Conservation (phyloP, 2,329 filamentous ascomycete genomes). For the Penicillium brasilianum region DNA sequence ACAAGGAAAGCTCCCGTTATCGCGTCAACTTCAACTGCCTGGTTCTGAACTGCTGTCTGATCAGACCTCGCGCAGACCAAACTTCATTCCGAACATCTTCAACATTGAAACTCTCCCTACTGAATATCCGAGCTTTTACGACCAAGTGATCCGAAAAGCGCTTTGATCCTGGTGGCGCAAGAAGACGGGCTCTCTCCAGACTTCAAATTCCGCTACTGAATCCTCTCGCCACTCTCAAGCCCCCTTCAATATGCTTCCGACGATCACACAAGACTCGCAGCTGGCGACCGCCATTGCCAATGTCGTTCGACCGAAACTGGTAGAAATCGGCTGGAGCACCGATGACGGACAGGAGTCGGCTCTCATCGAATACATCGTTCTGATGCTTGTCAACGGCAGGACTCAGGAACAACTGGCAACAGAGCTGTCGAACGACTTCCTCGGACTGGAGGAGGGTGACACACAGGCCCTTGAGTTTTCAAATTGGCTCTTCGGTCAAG, state of each 20-base stretch:
- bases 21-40: conserved; percentile 20
- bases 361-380: conserved; percentile 92
- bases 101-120: background rate
- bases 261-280: conserved; percentile 81
- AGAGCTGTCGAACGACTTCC: conserved; percentile 85
- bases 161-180: conserved; percentile 26
- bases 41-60: background rate
- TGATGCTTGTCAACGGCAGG: conserved; percentile 97
- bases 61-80: background rate
- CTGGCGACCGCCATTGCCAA: conserved; percentile 81
- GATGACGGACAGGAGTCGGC: conserved; percentile 80
- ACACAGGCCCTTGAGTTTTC: conserved; percentile 82
- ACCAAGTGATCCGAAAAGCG: conserved; percentile 1
- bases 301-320: conserved; percentile 86
- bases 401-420: conserved; percentile 85
- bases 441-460: conserved; percentile 82
- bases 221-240: conserved; percentile 11
- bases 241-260: conserved; percentile 26
- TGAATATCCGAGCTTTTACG: background rate
- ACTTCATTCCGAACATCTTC: background rate
- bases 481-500: conserved; percentile 90
- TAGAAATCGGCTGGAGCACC: conserved; percentile 90
- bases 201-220: conserved; percentile 2
- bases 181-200: conserved; percentile 10
- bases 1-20: conserved; percentile 26